Percentiles rank a stretch among this genome's conserved stretches.
Conservation (phyloP, 2,329 filamentous ascomycete species). For the Mollisiaceae sp. region DNA sequence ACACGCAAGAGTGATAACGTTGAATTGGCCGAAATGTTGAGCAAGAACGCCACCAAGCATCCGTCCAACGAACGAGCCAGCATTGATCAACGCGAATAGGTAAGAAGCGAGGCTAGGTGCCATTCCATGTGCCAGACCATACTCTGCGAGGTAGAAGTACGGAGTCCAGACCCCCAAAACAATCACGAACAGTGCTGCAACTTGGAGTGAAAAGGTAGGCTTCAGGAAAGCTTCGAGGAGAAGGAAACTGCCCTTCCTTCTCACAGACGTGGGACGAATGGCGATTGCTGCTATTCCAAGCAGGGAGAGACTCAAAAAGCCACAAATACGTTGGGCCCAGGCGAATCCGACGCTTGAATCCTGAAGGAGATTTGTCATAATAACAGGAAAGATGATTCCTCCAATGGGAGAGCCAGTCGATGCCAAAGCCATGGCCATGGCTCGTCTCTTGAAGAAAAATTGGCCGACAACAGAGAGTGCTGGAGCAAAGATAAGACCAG, state of each 20-base stretch:
- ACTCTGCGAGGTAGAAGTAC: constrained; percentile 49
- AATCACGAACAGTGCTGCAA: constrained; percentile 47
- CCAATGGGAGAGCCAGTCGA: constrained; percentile 75
- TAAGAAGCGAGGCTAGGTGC: constrained; percentile 55
- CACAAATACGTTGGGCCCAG: constrained; percentile 59
- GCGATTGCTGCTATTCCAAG: constrained; percentile 49
- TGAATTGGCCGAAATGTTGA: constrained; percentile 28
- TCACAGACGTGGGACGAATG: constrained; percentile 51
- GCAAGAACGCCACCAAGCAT: constrained; percentile 26
- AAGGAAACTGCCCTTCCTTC: constrained; percentile 45
- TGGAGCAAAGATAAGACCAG: constrained; percentile 82
- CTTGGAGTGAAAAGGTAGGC: constrained; percentile 42
- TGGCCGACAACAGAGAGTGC: constrained; percentile 79
- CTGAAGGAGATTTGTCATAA: constrained; percentile 60
- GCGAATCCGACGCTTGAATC: constrained; percentile 53
- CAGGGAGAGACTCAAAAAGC: constrained; percentile 52
- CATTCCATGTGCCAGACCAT: constrained; percentile 53
- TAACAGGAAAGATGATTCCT: constrained; percentile 67
- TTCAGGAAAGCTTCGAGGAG: constrained; percentile 53
- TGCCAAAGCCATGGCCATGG: constrained; percentile 80
- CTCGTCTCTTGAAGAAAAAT: constrained; percentile 76
- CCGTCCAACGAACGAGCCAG: constrained; percentile 27
- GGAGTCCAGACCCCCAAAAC: constrained; percentile 56
- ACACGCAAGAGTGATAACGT: constrained; percentile 43
- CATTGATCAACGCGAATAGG: constrained; percentile 69